Evolutionary conservation across 345 rosid species (phyloP), one percentile per base, ranked within the genome.

Genomic region (Populus alba): DNA sequence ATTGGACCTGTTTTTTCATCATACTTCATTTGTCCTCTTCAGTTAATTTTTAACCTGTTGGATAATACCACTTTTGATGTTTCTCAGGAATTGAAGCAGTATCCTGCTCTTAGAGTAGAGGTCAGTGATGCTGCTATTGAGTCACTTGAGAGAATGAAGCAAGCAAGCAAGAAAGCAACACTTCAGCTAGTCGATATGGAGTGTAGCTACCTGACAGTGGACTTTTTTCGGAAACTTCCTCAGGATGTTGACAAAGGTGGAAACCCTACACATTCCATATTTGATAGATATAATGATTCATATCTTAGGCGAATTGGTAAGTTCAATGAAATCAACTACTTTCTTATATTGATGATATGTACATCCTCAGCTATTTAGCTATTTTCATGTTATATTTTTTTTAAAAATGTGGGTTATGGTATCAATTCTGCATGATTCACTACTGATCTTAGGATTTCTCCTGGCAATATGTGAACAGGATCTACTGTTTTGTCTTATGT

Each of bases 201-300:
- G 81, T 83, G 89, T 77, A 86, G 97, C 81, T 97, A 97, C 87
- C 87, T 94, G 72, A 97, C 98, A 18, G 97, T 97, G 73, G 98
- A 97, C 81, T 97, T 90, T 87, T 97, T 97, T 87, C 88, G 99
- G 82, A 97, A 91, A 85, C 97, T 97, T 85, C 99, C 99, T 65
- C 98, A 92, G 84, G 99, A 97, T 87, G 90, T 86, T 27, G 99
- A 97, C 79, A 97, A 91, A 90, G 99, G 99, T 62, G 98, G 98
- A 81, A 94, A 94, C 86, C 97, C 98, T 20, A 90, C 98, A 6
- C 97, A 91, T 72, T 97, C 99, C 31, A 90, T 97, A 77, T 97
- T 94, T 47, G 99, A 97, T 81, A 88, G 99, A 84, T 97, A 97
- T 85, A 94, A 92, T 12, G 99, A 97, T 47, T 49, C 91, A 0